Evolutionary conservation across 306 rosid species (phyloP).

Genomic region (Quercus gilva): DNA sequence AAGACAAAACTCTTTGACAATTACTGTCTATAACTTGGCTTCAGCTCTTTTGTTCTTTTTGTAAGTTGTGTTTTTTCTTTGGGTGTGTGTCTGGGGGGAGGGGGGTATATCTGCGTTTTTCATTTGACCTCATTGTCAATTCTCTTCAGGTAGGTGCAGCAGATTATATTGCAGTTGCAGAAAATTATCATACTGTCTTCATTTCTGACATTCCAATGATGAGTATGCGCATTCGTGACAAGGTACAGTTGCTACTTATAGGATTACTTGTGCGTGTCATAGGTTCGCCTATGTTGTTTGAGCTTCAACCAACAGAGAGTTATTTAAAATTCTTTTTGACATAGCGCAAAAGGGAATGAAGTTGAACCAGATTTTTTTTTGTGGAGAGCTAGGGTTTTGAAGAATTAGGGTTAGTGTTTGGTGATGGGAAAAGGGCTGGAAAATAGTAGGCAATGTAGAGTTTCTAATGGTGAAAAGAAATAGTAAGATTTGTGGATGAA

Average conservation of each 20-base stretch:
- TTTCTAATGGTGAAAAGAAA: no score
- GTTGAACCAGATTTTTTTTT: no score
- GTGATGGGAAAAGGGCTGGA: no score
- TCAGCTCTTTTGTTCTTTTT: neutral
- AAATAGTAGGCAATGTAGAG: no score
- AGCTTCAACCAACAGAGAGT: neutral
- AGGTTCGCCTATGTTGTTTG: neutral
- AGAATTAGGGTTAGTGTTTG: no score
- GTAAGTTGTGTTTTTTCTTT: neutral
- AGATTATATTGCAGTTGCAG: constrained; percentile 95
- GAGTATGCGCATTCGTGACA: constrained; percentile 95
- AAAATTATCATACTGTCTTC: constrained; percentile 85
- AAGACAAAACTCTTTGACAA: no score
- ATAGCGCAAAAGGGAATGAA: no score
- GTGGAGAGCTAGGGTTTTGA: no score
- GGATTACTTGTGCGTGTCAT: neutral
- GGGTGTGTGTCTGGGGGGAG: neutral
- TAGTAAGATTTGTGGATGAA: no score
- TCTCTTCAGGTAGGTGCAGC: constrained; percentile 90
- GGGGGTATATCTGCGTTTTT: neutral
- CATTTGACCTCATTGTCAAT: constrained; percentile 16
- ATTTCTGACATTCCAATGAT: constrained; percentile 78
- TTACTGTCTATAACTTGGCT: neutral
- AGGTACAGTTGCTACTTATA: constrained; percentile 44
- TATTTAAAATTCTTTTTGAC: neutral